Evolutionary conservation across 2,329 filamentous ascomycete species (phyloP).

Genomic region (Alternaria alternata): DNA sequence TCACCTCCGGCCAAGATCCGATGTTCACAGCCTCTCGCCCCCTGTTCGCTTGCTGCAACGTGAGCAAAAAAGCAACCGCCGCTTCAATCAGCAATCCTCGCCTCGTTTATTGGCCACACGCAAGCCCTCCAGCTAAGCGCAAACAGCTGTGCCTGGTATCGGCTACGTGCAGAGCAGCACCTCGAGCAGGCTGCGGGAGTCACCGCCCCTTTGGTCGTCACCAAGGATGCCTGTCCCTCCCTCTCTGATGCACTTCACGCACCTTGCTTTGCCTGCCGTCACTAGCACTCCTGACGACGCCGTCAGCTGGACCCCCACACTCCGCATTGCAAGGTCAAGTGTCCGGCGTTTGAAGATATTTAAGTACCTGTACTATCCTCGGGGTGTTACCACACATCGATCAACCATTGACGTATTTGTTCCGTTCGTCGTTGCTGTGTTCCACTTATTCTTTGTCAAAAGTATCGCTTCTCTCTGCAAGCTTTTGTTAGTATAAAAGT

Average conservation of each 20-base stretch:
- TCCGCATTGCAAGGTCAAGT: slow-evolving; percentile 26
- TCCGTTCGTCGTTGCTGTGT: slow-evolving; percentile 37
- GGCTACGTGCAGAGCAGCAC: slow-evolving; percentile 38
- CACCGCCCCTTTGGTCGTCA: slow-evolving; percentile 48
- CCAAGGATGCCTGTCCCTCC: slow-evolving; percentile 36
- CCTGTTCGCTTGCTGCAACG: slow-evolving; percentile 31
- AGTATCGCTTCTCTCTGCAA: slow-evolving; percentile 32
- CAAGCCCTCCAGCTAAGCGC: slow-evolving; percentile 29
- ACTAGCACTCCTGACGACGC: slow-evolving; percentile 41
- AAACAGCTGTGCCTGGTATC: slow-evolving; percentile 48
- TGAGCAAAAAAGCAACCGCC: slow-evolving; percentile 45
- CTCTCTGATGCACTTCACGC: slow-evolving; percentile 33
- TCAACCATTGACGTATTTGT: slow-evolving; percentile 47
- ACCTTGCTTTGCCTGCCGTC: slow-evolving; percentile 42
- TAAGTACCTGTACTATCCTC: slow-evolving; percentile 48
- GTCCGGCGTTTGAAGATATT: slow-evolving; percentile 44
- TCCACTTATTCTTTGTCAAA: slow-evolving; percentile 47
- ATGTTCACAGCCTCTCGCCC: slow-evolving; percentile 33
- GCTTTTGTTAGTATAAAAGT: slow-evolving; percentile 41
- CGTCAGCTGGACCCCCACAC: slow-evolving; percentile 54
- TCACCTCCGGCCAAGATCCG: slow-evolving; percentile 46
- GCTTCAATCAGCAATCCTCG: slow-evolving; percentile 34
- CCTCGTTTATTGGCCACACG: slow-evolving; percentile 38
- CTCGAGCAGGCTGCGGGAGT: slow-evolving; percentile 33
- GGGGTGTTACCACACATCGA: slow-evolving; percentile 34